Evolutionary conservation across 1,284 basidiomycete genomes (phyloP), one percentile per base, ranked within the genome.

Genomic region (Exobasidium rhododendri): DNA sequence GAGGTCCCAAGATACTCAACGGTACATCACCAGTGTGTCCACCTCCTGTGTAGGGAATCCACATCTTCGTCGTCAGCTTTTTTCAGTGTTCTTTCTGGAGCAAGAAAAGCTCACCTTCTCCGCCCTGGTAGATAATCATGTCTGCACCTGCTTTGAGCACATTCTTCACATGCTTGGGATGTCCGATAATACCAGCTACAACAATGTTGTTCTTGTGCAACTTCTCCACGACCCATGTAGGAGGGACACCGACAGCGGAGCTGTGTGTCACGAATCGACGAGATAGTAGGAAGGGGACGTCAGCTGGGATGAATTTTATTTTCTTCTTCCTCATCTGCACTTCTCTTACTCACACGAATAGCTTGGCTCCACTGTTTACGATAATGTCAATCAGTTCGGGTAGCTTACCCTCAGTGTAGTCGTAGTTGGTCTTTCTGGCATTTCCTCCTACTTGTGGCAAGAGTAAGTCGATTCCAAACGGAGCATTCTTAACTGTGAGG

Each of bases 151-250:
- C 70, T 45, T 70, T 62, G 46, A 74, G 52, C n/a, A 70, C 71
- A 61, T 72, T 72, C 60, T 69, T 64, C n/a, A 67, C 73, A 63
- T 75, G 73, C 64, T 74, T 74, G 60, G 73, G 73, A 61, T 74
- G 72, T 14, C 73, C 91, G 67, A 94, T 88, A 90, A 94, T 94
- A 82, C 71, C 69, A 11, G 74, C 68, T 20, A 72, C 68, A 24
- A 69, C 49, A 53, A 76, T 74, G 17, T 63, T 63, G 56, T 66
- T 66, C 28, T 52, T 62, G 62, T 76, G 74, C 3, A 76, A 65
- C 64, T 70, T 68, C 58, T 73, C 61, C 46, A 76, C 71, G 24
- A 76, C 67, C 11, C 72, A 64, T 31, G 56, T 62, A 52, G 74
- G 74, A 0, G 74, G 71, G 1, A 76, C 74, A 62, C 74, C 74